Conservation (phyloP, 257 asterid species). For the Jacaranda copaia region DNA sequence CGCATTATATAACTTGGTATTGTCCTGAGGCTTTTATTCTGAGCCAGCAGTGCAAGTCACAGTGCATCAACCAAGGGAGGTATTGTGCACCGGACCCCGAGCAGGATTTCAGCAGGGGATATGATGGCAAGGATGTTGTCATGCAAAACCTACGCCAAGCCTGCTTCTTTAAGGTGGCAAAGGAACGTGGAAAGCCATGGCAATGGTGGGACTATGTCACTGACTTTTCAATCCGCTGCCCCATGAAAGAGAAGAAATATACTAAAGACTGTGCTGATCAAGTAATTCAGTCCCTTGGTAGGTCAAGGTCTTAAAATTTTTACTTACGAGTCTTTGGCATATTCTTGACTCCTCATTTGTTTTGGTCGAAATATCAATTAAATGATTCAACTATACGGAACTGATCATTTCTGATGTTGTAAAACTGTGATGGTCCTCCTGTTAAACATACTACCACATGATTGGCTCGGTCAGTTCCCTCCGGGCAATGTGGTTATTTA, state of each 20-base stretch:
- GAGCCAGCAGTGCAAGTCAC: constrained; percentile 80
- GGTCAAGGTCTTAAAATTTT: constrained; percentile 7
- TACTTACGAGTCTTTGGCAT: not conserved
- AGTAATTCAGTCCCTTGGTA: constrained; percentile 78
- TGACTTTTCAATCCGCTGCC: constrained; percentile 73
- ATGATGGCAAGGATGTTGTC: constrained; percentile 78
- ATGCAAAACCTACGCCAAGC: constrained; percentile 72
- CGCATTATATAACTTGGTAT: constrained; percentile 78
- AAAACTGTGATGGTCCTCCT: too few relatives aligned
- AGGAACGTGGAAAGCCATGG: constrained; percentile 73
- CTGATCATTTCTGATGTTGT: too few relatives aligned
- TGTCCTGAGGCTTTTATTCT: constrained; percentile 73
- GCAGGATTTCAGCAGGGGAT: constrained; percentile 70
- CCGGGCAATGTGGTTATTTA: too few relatives aligned
- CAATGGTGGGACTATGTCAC: constrained; percentile 88
- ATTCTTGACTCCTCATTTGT: too few relatives aligned
- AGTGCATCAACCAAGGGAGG: constrained; percentile 76
- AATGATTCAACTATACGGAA: too few relatives aligned
- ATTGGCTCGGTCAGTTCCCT: too few relatives aligned
- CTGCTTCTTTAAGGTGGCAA: constrained; percentile 71
- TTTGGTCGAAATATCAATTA: too few relatives aligned
- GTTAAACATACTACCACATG: too few relatives aligned
- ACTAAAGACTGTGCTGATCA: constrained; percentile 68
- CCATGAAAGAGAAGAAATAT: constrained; percentile 70
- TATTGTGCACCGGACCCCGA: constrained; percentile 85